Evolutionary conservation across 495 filamentous ascomycete genomes (phyloP).

Genomic region (Neurospora sp.): DNA sequence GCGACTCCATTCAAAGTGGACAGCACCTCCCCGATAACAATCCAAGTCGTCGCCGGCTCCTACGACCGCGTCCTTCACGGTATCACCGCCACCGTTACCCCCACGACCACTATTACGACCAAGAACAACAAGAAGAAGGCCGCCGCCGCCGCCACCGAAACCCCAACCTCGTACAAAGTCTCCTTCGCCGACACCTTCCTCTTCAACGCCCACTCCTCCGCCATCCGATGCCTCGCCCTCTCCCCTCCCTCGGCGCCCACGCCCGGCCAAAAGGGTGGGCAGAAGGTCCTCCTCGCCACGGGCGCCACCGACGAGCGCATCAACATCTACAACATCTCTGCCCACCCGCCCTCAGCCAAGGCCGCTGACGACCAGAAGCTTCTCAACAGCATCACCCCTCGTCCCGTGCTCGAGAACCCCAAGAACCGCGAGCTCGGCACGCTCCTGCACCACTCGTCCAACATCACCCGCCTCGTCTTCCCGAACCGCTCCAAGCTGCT

Average conservation of each 20-base stretch:
- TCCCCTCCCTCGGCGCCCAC: constrained; percentile 61
- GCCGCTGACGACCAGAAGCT: constrained; percentile 33
- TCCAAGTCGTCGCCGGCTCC: constrained; percentile 88
- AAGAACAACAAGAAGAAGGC: constrained; percentile 9
- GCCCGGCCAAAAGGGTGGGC: constrained; percentile 31
- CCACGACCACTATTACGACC: constrained; percentile 5
- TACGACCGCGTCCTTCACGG: constrained; percentile 94
- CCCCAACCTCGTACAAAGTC: constrained; percentile 24
- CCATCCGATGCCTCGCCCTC: constrained; percentile 82
- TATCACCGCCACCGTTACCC: constrained; percentile 61
- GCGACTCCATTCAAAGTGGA: constrained; percentile 15
- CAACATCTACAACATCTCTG: constrained; percentile 86
- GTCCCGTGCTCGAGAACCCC: constrained; percentile 66
- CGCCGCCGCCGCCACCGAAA: background rate
- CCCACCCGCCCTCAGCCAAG: constrained; percentile 44
- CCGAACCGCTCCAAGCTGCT: constrained; percentile 83
- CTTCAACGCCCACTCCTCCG: constrained; percentile 83
- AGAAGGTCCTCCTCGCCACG: constrained; percentile 77
- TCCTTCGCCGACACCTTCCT: constrained; percentile 90
- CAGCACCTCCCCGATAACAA: constrained; percentile 35
- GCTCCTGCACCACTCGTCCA: constrained; percentile 73
- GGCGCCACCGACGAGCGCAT: constrained; percentile 89
- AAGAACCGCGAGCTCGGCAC: constrained; percentile 81
- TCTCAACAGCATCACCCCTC: constrained; percentile 52
- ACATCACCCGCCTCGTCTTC: constrained; percentile 68